A percentile compares a stretch with the other conserved stretches of the same genome.
Evolutionary conservation across 2,329 filamentous ascomycete species (phyloP).

Genomic region (Cytospora piceae): DNA sequence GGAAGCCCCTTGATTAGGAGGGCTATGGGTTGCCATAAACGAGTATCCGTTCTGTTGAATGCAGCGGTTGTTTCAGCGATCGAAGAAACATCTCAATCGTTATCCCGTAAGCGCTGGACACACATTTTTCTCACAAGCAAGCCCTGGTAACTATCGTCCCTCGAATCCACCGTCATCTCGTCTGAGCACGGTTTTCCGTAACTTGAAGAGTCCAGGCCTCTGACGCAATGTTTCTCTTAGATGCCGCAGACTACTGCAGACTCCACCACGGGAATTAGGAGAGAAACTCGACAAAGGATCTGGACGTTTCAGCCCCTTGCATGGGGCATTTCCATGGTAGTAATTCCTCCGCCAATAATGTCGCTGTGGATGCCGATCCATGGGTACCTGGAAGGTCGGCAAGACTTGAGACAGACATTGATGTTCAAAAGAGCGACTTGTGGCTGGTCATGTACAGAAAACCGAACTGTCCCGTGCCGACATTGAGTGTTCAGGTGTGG

Average conservation of each 20-base stretch:
- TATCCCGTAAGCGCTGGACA: neutral
- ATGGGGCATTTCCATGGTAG: neutral
- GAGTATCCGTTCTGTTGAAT: neutral
- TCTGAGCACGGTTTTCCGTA: neutral
- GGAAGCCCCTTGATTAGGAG: neutral
- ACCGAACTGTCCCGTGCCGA: too few relatives aligned
- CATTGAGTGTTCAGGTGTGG: neutral
- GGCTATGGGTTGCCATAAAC: neutral
- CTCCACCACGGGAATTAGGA: conserved; percentile 1
- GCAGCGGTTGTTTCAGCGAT: neutral
- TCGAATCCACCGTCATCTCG: neutral
- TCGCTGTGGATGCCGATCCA: neutral
- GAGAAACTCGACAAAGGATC: neutral
- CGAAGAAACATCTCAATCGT: neutral
- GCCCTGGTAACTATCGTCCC: neutral
- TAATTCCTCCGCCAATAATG: neutral
- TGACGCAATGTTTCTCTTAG: neutral
- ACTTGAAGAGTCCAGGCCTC: neutral
- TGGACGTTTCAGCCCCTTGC: neutral
- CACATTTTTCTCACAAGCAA: neutral
- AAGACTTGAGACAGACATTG: neutral
- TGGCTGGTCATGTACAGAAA: neutral
- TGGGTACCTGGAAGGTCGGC: neutral
- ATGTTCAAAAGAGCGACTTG: neutral
- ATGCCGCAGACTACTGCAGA: neutral